Evolutionary conservation across 169 alveolate genomes (phyloP).

Genomic region (Eimeria sp.): DNA sequence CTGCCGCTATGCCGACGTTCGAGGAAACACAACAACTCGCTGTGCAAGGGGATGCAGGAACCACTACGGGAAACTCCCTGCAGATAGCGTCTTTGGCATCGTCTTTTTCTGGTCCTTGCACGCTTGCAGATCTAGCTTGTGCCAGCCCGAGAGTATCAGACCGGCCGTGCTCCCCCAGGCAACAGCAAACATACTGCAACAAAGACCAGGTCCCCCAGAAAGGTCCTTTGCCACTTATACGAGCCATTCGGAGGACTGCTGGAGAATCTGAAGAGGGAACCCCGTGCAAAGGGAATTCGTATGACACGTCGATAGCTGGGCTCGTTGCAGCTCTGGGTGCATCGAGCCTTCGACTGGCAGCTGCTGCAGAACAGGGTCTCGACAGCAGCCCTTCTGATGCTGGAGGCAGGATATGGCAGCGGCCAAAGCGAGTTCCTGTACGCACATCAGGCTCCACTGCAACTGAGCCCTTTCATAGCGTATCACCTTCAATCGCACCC

Average conservation of each 20-base stretch:
- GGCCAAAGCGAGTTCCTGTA: not conserved
- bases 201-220: not conserved
- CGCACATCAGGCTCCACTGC: not conserved
- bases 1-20: not conserved
- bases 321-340: conserved; percentile 66
- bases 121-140: not conserved
- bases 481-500: conserved; percentile 13
- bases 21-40: not conserved
- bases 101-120: not conserved
- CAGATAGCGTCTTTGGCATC: not conserved
- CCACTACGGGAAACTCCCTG: not conserved
- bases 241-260: not conserved
- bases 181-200: not conserved
- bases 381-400: conserved; percentile 61
- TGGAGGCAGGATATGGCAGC: conserved; percentile 5
- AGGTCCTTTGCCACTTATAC: not conserved
- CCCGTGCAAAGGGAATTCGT: not conserved
- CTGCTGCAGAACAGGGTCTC: conserved; percentile 68
- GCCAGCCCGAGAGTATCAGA: not conserved
- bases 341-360: conserved; percentile 74
- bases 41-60: not conserved
- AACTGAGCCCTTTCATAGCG: not conserved
- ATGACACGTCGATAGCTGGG: conserved; percentile 12
- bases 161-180: not conserved
- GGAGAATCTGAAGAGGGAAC: not conserved